Conservation (phyloP, 768 basidiomycete genomes). For the Trametes cubensis region DNA sequence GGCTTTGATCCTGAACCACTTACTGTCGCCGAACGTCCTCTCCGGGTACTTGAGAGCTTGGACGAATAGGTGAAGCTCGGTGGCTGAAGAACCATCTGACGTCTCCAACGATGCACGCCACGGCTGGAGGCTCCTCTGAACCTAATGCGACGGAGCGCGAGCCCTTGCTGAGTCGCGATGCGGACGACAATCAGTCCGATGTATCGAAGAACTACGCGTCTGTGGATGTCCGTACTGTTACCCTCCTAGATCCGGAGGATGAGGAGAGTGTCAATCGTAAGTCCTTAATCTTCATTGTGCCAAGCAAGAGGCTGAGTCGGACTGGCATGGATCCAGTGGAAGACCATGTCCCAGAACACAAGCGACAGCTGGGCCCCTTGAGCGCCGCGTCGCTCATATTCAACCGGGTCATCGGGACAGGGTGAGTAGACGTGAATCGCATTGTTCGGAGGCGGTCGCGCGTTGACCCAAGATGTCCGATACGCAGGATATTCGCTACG, state of each 20-base stretch:
- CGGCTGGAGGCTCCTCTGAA: neutral
- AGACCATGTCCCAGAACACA: conserved; percentile 50
- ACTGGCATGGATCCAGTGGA: conserved; percentile 34
- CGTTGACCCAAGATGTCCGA: neutral
- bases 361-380: conserved; percentile 43
- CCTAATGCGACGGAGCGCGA: conserved; percentile 3
- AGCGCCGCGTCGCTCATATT: conserved; percentile 65
- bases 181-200: neutral
- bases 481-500: conserved; percentile 65
- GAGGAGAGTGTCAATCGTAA: neutral
- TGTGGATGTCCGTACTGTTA: conserved; percentile 5
- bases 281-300: neutral
- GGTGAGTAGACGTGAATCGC: conserved; percentile 41
- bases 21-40: neutral
- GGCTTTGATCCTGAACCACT: too few relatives aligned
- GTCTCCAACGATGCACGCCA: too few relatives aligned
- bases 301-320: too few relatives aligned
- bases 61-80: neutral
- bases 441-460: conserved; percentile 2
- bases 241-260: conserved; percentile 3
- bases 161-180: conserved; percentile 1
- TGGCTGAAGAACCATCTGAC: too few relatives aligned
- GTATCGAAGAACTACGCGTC: conserved; percentile 18
- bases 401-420: conserved; percentile 76
- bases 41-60: neutral